Base-by-base conservation (phyloP, 805 yeast species). In the Candida verbasci region DNA sequence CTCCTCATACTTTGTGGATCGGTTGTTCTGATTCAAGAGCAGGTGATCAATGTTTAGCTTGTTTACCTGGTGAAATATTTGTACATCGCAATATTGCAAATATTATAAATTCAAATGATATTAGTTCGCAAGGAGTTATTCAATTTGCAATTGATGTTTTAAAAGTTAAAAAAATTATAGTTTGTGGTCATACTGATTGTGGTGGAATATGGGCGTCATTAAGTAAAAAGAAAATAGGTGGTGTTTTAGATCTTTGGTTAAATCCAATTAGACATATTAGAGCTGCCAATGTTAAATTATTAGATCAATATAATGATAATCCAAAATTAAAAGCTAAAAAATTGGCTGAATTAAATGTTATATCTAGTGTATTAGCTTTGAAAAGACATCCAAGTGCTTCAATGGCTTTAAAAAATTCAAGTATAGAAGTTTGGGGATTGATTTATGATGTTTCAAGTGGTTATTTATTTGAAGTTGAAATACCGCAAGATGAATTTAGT, bases 171-270 rank as follows among this genome's bases (percentile, higher is more conserved):
- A 86, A 85, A 53, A 78, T 89, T 35, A 72, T 89, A 38, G 83
- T 89, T 5, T 86, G 96, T 61, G 97, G 97, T 3, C 97, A 89
- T 62, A 83, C 93, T 22, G 95, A 86, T 58, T 89, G 97, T 70
- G 96, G 96, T 34, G 97, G 96, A 21, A 78, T 86, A 34, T 78
- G 85, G 78, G 87, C 95, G 16, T 78, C 88, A 7, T 62, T 89
- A 32, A 70, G 80, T 2, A 68, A 76, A 40, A 75, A 78, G 49
- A 72, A 72, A 47, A 67, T 80, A 23, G 88, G 88, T 23, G 80
- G 82, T 20, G 76, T 75, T 9, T 63, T 89, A 47, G 86, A 81
- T 49, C 78, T 78, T 35, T 83, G 89, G 89, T 68, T 83, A 38
- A 72, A 67, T 48, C 82, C 73, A 49, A 80, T 66, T 67, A 82